A percentile compares a stretch with the other conserved stretches of the same genome.
Conservation (phyloP, 495 filamentous ascomycete genomes). For the Neurospora africana region DNA sequence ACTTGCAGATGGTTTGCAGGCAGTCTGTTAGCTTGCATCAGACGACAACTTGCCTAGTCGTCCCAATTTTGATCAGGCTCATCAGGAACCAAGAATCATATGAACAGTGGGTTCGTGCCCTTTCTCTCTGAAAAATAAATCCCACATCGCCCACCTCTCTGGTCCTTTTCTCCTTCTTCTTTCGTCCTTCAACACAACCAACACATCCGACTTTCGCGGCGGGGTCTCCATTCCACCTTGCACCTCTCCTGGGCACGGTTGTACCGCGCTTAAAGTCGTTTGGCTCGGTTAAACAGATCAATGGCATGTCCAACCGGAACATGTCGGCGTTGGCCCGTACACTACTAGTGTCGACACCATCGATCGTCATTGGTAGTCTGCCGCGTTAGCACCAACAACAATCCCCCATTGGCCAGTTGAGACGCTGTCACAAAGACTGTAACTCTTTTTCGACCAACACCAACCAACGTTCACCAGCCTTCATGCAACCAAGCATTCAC, state of each 20-base stretch:
- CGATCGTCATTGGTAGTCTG: neutral
- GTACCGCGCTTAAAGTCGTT: neutral
- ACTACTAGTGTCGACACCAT: neutral
- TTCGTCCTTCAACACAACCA: neutral
- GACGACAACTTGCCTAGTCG: neutral
- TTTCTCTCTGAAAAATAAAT: neutral
- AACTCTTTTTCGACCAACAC: neutral
- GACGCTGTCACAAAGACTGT: neutral
- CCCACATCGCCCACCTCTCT: neutral
- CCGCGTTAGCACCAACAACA: neutral
- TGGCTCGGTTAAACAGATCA: neutral
- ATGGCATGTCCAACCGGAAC: neutral
- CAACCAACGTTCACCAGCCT: neutral
- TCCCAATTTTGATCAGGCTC: neutral
- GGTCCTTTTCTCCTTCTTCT: neutral
- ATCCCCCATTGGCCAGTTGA: neutral
- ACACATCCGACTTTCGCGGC: neutral
- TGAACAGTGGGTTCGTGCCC: neutral
- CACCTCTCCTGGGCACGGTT: neutral
- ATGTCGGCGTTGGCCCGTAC: neutral
- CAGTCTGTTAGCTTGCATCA: neutral
- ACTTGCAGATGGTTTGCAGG: neutral
- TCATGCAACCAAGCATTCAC: neutral
- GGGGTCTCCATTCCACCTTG: neutral
- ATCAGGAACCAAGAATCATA: neutral